phyloP scores from a whole-genome alignment of 2,329 filamentous ascomycete genomes.

The Chrysosporium keratinophilum region DNA sequence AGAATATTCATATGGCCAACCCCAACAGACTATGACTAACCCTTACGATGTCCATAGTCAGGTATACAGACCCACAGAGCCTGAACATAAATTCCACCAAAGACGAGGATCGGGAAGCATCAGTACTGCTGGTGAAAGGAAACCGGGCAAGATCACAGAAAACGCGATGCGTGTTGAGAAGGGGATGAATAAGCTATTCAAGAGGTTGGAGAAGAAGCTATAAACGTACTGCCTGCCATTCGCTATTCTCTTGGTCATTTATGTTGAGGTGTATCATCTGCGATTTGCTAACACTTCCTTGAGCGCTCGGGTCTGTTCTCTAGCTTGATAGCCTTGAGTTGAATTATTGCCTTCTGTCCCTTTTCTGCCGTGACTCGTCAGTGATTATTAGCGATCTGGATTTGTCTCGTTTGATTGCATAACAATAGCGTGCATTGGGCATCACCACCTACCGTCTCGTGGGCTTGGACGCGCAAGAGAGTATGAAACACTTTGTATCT shows the following conservation, averaged over 20 bases:
- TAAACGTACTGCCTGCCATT: not conserved
- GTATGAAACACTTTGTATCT: too few relatives aligned
- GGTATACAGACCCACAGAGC: constrained; percentile 38
- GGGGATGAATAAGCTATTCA: constrained; percentile 27
- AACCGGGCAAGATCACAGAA: constrained; percentile 19
- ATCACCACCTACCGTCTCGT: too few relatives aligned
- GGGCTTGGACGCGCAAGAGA: too few relatives aligned
- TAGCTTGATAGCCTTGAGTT: too few relatives aligned
- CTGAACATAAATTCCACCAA: constrained; percentile 31
- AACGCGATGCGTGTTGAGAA: constrained; percentile 26
- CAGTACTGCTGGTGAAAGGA: constrained; percentile 10
- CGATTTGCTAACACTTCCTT: not conserved
- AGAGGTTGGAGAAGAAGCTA: constrained; percentile 28
- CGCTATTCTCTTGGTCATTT: not conserved
- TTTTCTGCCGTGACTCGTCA: too few relatives aligned
- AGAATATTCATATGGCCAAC: constrained; percentile 34
- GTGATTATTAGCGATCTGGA: too few relatives aligned
- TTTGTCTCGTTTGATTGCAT: too few relatives aligned
- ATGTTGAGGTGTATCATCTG: not conserved
- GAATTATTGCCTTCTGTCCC: too few relatives aligned
- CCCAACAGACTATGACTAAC: constrained; percentile 20
- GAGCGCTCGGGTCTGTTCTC: too few relatives aligned
- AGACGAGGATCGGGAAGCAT: constrained; percentile 23
- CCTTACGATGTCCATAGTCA: constrained; percentile 38
- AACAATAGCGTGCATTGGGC: too few relatives aligned